Evolutionary conservation across 148 eudicot species (phyloP), one percentile per base, ranked within the genome.

Genomic region (Limonium bicolor): DNA sequence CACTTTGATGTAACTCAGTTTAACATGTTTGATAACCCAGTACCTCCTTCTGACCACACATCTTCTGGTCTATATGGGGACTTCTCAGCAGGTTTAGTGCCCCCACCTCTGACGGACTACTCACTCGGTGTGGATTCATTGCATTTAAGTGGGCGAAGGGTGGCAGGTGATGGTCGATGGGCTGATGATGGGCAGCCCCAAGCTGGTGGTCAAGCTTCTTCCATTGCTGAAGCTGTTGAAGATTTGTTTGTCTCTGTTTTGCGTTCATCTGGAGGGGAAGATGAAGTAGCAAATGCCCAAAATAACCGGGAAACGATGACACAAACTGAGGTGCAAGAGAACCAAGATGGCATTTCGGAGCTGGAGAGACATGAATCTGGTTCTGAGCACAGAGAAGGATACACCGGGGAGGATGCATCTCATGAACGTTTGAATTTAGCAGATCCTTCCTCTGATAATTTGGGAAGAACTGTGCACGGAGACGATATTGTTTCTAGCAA

Each of bases 151-250:
- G 82, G 82, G 31, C 77, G 95, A 47, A 78, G 97, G 61, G 93
- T 92, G 56, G 73, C 94, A 43, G 95, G 87, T 65, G 93, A 78
- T 62, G 99, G 99, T 50, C 70, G 99, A 30, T 90, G 99, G 99
- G 79, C 88, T 41, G 99, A 90, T 69, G 99, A 90, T 63, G 99
- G 99, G 47, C 95, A 69, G 62, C 99, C 99, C 30, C 99, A 90
- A 69, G 78, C 77, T 28, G 73, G 85, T 54, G 85, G 80, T 59
- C 80, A 80, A 61, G 79, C 99, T 55, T 67, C 85, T 53, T 62
- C 64, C 32, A 68, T 90, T 60, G 99, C 95, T 36, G 87, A 69
- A 39, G 74, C 85, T 23, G 78, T 85, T 13, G 99, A 90, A 61
- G 93, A 81, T 28, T 76, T 78, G 28, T 84, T 90, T 54, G 53